Evolutionary conservation across 345 rosid species (phyloP), one percentile per base, ranked within the genome.

Genomic region (Lepidium africanum): DNA sequence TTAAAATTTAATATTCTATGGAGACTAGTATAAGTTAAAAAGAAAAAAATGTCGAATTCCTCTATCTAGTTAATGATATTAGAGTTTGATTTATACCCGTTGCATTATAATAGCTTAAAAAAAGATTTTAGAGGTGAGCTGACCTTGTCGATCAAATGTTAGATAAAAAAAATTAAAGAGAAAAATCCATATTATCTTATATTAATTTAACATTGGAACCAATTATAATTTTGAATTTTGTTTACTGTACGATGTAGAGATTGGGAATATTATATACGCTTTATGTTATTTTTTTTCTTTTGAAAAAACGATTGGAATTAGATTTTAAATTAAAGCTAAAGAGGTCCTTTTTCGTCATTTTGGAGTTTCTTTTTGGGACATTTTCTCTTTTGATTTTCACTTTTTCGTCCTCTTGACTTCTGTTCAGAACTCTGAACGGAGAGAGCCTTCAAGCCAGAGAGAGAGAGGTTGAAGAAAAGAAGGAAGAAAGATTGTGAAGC

Each of bases 281-380:
- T 35, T 30, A 1, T 6, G 33, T 6, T 5, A 4, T 27, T 27
- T 5, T 30, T 30, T 30, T 30, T 30, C 1, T 30, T 30, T 5
- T 30, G 0, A 5, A 30, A 30, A 30, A 1, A 70, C 1, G 1
- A 17, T 40, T 50, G 47, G 69, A 63, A 71, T 27, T 32, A 57
- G 19, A 71, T 45, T 63, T 72, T 69, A 54, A 74, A 67, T 41
- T 74, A 74, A 74, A 74, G 78, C 42, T 25, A 13, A 37, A 51
- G 59, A 54, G 73, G 21, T 14, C 71, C 70, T 42, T 74, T 74
- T 54, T 67, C 73, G 78, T 74, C 62, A 66, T 73, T 73, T 65
- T 5, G 49, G 3, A 35, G 48, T 50, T 50, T 59, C 73, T 60
- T 59, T 73, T 67, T 59, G 50, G 7, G 36, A 60, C 63, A 52